Base-by-base conservation (phyloP, 2,329 filamentous ascomycete species). In the Cercospora nicotianae region DNA sequence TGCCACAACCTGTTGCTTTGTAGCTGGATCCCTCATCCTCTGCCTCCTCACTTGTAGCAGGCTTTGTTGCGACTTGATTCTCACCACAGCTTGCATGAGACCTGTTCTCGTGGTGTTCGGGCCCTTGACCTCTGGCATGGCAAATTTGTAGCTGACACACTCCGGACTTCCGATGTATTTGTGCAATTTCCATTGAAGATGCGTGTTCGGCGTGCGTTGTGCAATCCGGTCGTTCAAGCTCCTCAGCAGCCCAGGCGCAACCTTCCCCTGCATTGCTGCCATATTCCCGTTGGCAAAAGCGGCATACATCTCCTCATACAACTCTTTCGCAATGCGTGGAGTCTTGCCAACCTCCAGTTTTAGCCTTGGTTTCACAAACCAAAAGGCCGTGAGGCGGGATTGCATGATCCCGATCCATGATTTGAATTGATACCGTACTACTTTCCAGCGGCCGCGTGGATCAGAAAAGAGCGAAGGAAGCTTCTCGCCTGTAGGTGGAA, bases 221-320 rank as follows among this genome's bases (percentile, higher is more conserved):
- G 68, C 48, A 10, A 80, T 71, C 55, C 81, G 65, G 75, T 78
- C 23, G 74, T 81, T 66, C 67, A 77, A 67, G 7, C 67, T 71
- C 7, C 36, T 57, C 18, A 68, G 53, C 33, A 78, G 42, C 8
- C 74, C 75, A 13, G 73, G 64, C 63, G 61, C 72, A 18, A 76
- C 28, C 16, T 65, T 70, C 0, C 48, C 45, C 61, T 75, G 65
- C 20, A 77, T 60, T n/a, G 65, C 39, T 7, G 65, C 57, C 33
- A 75, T 67, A 30, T 76, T 78, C 72, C 81, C 84, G 73, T 70
- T 72, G 26, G 83, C 83, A 69, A 85, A 83, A 23, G 80, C 77
- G 26, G 72, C 78, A 73, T 85, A 85, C 80, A 86, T 82, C 28
- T 75, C 69, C 57, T 77, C 68, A 67, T 86, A 83, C n/a, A 85